Evolutionary conservation across 176 grass and related monocot species (phyloP).

Genomic region (Oryza rufipogon): DNA sequence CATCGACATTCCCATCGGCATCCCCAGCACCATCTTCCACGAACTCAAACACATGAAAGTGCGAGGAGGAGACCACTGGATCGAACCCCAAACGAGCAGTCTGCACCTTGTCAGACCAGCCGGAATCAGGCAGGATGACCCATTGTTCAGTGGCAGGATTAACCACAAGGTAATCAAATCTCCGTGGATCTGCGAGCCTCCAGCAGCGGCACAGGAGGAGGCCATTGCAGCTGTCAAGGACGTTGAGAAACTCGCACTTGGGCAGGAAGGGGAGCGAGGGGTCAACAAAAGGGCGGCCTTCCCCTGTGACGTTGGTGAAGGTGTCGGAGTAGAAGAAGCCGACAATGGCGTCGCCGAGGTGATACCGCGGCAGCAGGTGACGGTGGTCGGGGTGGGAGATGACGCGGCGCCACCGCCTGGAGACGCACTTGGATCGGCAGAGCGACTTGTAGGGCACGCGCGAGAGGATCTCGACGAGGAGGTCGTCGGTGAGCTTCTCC

Average conservation of each 20-base stretch:
- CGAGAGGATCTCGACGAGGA: too few species aligned
- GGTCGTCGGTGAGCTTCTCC: too few species aligned
- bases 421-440: too few species aligned
- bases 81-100: slow-evolving; percentile 5
- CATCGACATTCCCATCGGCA: too few species aligned
- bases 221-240: not conserved
- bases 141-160: too few species aligned
- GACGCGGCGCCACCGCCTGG: too few species aligned
- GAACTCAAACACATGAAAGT: slow-evolving; percentile 10
- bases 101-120: not conserved
- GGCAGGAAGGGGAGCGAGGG: slow-evolving; percentile 3
- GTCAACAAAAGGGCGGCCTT: not conserved
- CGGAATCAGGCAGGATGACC: not conserved
- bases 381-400: not conserved
- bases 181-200: accelerated
- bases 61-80: not conserved
- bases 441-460: too few species aligned
- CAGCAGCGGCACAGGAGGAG: not conserved
- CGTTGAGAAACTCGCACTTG: accelerated
- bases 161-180: not conserved
- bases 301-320: not conserved
- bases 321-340: not conserved
- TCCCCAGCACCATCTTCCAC: not conserved
- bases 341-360: not conserved
- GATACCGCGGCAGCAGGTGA: too few species aligned